Evolutionary conservation across 1,284 basidiomycete species (phyloP).

Genomic region (Boletellus deceptivus): DNA sequence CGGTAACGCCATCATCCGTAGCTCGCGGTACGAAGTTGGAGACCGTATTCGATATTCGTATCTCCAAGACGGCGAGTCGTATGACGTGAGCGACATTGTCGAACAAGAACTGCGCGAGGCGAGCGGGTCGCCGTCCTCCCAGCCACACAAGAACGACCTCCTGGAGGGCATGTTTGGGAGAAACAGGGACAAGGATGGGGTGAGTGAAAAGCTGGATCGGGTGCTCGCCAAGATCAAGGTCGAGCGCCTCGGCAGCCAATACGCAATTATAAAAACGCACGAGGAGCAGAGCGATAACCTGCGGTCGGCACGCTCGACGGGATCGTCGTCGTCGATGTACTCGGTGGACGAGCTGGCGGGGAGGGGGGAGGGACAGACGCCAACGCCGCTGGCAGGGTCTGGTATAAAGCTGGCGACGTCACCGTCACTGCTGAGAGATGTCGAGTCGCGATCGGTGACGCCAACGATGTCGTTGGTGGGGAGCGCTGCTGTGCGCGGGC

Average conservation of each 20-base stretch:
- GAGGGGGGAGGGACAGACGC: conserved; percentile 26
- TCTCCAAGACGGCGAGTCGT: conserved; percentile 84
- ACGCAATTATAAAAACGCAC: conserved; percentile 8
- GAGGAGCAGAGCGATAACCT: conserved; percentile 22
- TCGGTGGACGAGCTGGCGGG: conserved; percentile 44
- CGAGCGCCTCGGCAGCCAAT: conserved; percentile 33
- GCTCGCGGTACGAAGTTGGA: conserved; percentile 65
- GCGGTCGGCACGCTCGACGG: conserved; percentile 36
- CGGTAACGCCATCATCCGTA: conserved; percentile 83
- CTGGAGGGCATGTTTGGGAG: conserved; percentile 63
- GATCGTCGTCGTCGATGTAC: conserved; percentile 53
- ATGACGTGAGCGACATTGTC: conserved; percentile 90
- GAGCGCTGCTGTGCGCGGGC: conserved; percentile 16
- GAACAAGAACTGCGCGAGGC: conserved; percentile 77
- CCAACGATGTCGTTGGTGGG: conserved; percentile 23
- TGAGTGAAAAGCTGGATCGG: conserved; percentile 74
- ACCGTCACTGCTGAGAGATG: conserved; percentile 18
- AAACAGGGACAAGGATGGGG: conserved; percentile 53
- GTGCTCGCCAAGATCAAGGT: conserved; percentile 76
- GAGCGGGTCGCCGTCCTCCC: conserved; percentile 26
- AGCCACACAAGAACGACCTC: conserved; percentile 52
- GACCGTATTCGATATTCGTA: conserved; percentile 89
- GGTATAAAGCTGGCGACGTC: conserved; percentile 28
- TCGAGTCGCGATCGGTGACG: conserved; percentile 33
- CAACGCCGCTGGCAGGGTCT: conserved; percentile 24